Evolutionary conservation across 441 rosid species (phyloP).

Genomic region (Pelargonium cotyledonis): DNA sequence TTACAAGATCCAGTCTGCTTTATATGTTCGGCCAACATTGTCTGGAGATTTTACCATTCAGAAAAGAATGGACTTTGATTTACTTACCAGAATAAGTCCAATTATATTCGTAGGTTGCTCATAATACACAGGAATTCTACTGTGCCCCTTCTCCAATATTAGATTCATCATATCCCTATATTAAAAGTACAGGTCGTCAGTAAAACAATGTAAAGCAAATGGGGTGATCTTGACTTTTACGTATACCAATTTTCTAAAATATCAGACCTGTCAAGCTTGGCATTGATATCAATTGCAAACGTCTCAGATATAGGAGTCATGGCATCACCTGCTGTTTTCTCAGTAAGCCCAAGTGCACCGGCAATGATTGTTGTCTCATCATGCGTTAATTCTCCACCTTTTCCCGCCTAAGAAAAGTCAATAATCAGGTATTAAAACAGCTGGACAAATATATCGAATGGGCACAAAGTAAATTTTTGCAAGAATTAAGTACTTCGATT

Average conservation of each 20-base stretch:
- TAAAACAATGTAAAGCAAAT: not conserved
- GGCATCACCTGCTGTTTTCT: conserved; percentile 73
- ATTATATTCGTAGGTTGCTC: conserved; percentile 76
- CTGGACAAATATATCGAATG: not conserved
- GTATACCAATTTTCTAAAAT: conserved; percentile 1
- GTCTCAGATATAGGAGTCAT: conserved; percentile 78
- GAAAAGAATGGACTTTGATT: not conserved
- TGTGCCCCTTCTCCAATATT: conserved; percentile 86
- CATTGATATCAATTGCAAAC: conserved; percentile 69
- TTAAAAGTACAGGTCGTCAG: conserved; percentile 17
- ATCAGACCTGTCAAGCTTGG: conserved; percentile 58
- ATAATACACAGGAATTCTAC: conserved; percentile 81
- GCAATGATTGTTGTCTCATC: conserved; percentile 88
- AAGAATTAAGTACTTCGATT: not conserved
- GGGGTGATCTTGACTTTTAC: not conserved
- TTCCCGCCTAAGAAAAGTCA: conserved; percentile 57
- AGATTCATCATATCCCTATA: conserved; percentile 69
- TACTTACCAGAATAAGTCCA: conserved; percentile 66
- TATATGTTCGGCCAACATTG: too few relatives aligned
- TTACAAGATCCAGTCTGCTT: too few relatives aligned
- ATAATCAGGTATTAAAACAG: not conserved
- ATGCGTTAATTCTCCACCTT: conserved; percentile 84
- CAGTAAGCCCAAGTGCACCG: conserved; percentile 86
- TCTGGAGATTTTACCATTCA: not conserved
- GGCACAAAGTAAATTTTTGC: not conserved